Conservation (phyloP, 1,284 basidiomycete species). For the Malassezia slooffiae region DNA sequence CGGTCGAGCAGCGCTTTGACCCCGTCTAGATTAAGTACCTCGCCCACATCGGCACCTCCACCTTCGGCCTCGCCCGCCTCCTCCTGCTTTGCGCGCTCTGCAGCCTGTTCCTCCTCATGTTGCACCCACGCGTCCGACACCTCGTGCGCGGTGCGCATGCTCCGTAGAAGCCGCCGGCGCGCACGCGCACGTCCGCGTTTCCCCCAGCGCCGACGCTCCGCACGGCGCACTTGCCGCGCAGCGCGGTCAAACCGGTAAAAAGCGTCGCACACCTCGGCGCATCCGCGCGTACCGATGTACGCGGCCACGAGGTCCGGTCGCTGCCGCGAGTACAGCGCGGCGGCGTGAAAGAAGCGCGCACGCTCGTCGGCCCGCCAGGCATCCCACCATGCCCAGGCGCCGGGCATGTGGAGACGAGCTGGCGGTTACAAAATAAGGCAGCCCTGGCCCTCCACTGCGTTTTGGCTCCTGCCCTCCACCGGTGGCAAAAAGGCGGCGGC, state of each 20-base stretch:
- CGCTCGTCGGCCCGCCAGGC: conserved; percentile 62
- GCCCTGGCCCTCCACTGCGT: neutral
- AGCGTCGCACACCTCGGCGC: conserved; percentile 3
- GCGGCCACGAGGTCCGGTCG: conserved; percentile 61
- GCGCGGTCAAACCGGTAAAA: conserved; percentile 3
- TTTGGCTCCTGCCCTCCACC: neutral
- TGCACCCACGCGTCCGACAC: conserved; percentile 1
- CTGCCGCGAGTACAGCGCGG: conserved; percentile 57
- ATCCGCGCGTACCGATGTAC: conserved; percentile 48
- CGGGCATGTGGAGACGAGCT: neutral
- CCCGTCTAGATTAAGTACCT: too few species aligned
- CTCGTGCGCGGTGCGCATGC: conserved; percentile 1
- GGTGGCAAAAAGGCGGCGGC: neutral
- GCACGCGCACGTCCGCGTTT: neutral
- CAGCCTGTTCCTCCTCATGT: conserved; percentile 2
- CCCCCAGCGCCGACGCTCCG: neutral
- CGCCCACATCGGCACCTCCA: too few species aligned
- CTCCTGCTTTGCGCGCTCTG: neutral
- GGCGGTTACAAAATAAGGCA: too few species aligned
- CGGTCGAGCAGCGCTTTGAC: too few species aligned
- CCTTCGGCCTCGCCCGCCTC: too few species aligned
- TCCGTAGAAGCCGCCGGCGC: neutral
- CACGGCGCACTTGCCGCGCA: neutral
- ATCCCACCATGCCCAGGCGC: conserved; percentile 25
- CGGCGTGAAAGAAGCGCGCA: conserved; percentile 58